Evolutionary conservation across 768 basidiomycete species (phyloP), one percentile per base, ranked within the genome.

Genomic region (Mycena sanguinolenta): DNA sequence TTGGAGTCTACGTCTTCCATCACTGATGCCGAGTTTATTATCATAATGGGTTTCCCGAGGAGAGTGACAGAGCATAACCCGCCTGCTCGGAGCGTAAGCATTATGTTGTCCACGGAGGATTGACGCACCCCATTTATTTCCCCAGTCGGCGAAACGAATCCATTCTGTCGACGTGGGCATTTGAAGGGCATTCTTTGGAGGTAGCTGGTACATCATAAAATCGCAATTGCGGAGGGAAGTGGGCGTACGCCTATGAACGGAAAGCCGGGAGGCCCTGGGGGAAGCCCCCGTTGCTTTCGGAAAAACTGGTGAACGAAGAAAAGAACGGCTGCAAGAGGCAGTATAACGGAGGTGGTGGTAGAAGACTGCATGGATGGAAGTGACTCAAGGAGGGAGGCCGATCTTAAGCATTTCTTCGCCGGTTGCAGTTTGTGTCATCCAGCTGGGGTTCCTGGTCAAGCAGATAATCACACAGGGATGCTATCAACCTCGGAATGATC

Each of bases 91-190:
- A 39, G 36, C 16, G 25, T 12, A 25, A 28, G 58, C 58, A 36
- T n/a, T 64, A 42, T n/a, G n/a, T n/a, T n/a, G n/a, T 34, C 9
- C 39, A 38, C 42, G 27, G 28, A 64, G 59, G 32, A 13, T 28
- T 25, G 10, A 74, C 82, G 1, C 54, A 85, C 89, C 88, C 71
- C 84, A 90, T 78, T 84, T 84, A n/a, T 79, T 78, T 3, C 87
- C 85, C 85, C 89, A 85, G 50, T 88, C 82, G 7, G 87, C 78
- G 69, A 83, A 88, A 1, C 81, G 84, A 27, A 86, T 71, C 87
- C 88, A 89, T 36, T 83, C 83, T 49, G 83, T 80, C 30, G 78
- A 71, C 0, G 76, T 70, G 0, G 88, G 85, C 81, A 89, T 83
- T 61, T 86, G 82, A 23, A 82, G 74, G 16, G 86, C 77, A 79